A percentile compares a stretch with the other conserved stretches of the same genome.
phyloP scores from a whole-genome alignment of 1,284 basidiomycete species.

The Leccinum pachyderme region DNA sequence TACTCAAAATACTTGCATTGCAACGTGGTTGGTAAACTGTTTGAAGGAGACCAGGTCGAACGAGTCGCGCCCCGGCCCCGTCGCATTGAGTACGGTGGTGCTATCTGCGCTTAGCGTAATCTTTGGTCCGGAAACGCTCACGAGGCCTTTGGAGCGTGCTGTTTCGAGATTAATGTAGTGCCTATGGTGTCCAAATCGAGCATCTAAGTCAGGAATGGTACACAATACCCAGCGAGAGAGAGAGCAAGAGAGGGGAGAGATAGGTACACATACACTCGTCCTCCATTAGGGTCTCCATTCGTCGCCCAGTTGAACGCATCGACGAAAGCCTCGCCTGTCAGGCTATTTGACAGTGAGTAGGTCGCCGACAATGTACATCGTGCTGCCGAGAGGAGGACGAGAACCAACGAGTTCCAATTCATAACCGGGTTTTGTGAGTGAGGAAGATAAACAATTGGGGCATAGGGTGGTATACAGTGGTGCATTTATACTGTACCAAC shows the following conservation, averaged over 20 bases:
- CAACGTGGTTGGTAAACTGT: constrained; percentile 35
- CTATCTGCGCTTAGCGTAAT: constrained; percentile 22
- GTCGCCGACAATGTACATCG: constrained; percentile 11
- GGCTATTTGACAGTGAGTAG: constrained; percentile 12
- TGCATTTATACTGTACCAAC: neutral
- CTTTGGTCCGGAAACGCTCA: constrained; percentile 11
- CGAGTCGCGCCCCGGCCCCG: constrained; percentile 36
- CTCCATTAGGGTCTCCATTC: constrained; percentile 12
- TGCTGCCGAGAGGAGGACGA: constrained; percentile 9
- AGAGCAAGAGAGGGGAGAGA: neutral
- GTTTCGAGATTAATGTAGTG: constrained; percentile 16
- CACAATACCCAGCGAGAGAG: neutral
- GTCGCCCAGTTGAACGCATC: constrained; percentile 18
- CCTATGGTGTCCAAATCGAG: neutral
- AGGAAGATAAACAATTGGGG: neutral
- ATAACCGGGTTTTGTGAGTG: constrained; percentile 3
- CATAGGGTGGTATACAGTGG: neutral
- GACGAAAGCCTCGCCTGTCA: constrained; percentile 18
- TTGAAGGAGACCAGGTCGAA: constrained; percentile 34
- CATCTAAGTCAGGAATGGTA: neutral
- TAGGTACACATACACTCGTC: constrained; percentile 16
- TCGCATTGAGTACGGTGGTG: constrained; percentile 17
- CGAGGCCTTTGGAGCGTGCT: constrained; percentile 14
- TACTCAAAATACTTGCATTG: constrained; percentile 24
- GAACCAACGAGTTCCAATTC: neutral